Base-by-base conservation (phyloP, 805 yeast species). In the Pichia exigua region DNA sequence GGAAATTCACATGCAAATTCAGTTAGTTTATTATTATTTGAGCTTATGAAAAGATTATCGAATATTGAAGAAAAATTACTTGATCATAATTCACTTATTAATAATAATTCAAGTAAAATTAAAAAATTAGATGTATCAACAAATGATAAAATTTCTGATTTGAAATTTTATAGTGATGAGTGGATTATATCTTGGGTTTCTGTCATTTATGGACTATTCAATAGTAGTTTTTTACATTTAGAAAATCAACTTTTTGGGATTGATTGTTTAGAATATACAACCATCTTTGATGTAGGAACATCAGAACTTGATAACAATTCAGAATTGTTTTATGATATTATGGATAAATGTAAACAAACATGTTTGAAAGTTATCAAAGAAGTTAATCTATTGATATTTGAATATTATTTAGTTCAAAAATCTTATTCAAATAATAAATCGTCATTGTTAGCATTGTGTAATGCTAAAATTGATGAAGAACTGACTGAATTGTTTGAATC, bases 121-220 rank as follows among this genome's bases (percentile, higher is more conserved):
- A 49, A 49, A 42, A 54, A 49, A 10, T 35, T 55, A 20, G 54
- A 22, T 32, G 18, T 13, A 12, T 35, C 11, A 9, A 46, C 61
- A 9, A 38, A 21, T 22, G 51, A 52, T 5, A 57, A 59, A 26
- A 41, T 61, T 9, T 22, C 44, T 3, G 46, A 51, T 10, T 44
- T 54, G 30, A 53, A 57, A 24, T 18, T 39, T 26, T 45, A 45
- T 15, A 58, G 57, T 48, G 63, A 62, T 21, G 54, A 55, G 30
- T 60, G 61, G 63, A 41, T 63, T 3, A 61, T 53, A 30, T 55
- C 56, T n/a, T 65, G 68, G 67, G 56, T 64, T 38, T 63, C 68
- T 0, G 60, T 59, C 3, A 50, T 65, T 1, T 65, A 61, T 50
- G 63, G 67, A 1, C 45, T 65, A 7, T 60, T 63, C 46, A 60